Percentiles rank a stretch among this genome's conserved stretches.
Evolutionary conservation across 1,139 yeast genomes (phyloP).

Genomic region (Taphrina sp.): DNA sequence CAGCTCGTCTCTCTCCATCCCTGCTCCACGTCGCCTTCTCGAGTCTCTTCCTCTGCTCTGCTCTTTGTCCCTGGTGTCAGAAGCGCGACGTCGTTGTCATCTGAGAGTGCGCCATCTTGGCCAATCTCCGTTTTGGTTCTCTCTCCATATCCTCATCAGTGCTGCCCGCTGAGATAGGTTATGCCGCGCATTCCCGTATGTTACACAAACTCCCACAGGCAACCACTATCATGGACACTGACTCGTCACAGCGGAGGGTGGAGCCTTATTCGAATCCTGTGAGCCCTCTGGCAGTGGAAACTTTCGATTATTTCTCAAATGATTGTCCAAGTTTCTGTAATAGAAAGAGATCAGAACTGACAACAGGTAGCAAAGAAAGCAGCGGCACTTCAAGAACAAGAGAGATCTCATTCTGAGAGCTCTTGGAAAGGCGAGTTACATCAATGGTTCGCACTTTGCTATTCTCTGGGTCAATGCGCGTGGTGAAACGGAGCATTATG

Average conservation of each 20-base stretch:
- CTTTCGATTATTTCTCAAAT: too few species aligned
- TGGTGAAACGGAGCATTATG: conserved; percentile 32
- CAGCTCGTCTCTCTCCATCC: not conserved
- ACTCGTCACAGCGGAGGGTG: conserved; percentile 2
- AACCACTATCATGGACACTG: not conserved
- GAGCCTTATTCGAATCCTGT: conserved; percentile 22
- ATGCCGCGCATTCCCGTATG: conserved; percentile 23
- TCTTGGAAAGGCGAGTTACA: conserved; percentile 30
- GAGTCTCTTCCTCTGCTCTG: not conserved
- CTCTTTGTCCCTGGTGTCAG: not conserved
- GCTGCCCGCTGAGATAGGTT: too few species aligned
- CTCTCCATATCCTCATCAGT: too few species aligned
- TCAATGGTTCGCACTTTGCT: conserved; percentile 34
- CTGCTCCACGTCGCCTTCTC: not conserved
- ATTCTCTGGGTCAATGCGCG: conserved; percentile 33
- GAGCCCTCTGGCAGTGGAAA: too few species aligned
- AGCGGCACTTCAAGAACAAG: conserved; percentile 32
- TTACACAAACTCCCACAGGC: too few species aligned
- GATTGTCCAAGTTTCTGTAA: too few species aligned
- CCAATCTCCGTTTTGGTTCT: too few species aligned
- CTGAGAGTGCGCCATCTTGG: too few species aligned
- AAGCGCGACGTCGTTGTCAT: not conserved
- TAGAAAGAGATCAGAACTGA: too few species aligned
- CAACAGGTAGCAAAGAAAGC: conserved; percentile 27
- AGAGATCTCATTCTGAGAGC: conserved; percentile 32